Conservation (phyloP, 495 filamentous ascomycete genomes). For the Bacidia rubella region DNA sequence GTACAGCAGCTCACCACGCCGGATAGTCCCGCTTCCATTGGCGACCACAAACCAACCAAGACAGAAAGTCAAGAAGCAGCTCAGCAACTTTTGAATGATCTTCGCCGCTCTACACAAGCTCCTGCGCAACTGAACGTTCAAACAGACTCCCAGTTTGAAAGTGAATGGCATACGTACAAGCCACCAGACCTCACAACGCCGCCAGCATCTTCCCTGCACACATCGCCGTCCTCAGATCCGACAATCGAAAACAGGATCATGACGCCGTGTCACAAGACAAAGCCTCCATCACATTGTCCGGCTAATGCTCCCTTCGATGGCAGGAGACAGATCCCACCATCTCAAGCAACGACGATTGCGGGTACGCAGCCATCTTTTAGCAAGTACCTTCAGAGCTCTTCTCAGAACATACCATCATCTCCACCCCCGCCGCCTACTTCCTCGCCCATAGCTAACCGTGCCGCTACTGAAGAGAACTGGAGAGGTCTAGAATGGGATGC, state of each 20-base stretch:
- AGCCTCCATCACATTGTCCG: background rate
- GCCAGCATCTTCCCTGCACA: background rate
- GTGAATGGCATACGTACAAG: slow-evolving; percentile 13
- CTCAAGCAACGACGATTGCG: slow-evolving; percentile 22
- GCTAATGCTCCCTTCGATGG: background rate
- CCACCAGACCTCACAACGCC: background rate
- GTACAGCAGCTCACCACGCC: background rate
- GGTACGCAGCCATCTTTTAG: slow-evolving; percentile 12
- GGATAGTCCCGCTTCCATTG: background rate
- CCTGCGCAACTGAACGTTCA: slow-evolving; percentile 3
- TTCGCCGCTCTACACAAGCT: slow-evolving; percentile 3
- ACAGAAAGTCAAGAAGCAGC: slow-evolving; percentile 7
- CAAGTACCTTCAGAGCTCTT: background rate
- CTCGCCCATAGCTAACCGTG: slow-evolving; percentile 1
- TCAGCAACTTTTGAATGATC: slow-evolving; percentile 5
- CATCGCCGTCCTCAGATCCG: background rate
- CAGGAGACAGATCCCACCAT: slow-evolving; percentile 8
- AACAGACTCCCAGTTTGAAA: slow-evolving; percentile 19
- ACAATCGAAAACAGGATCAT: background rate
- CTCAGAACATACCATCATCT: slow-evolving; percentile 1
- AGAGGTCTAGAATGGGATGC: slow-evolving; percentile 13
- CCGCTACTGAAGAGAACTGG: slow-evolving; percentile 2
- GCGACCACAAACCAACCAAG: background rate
- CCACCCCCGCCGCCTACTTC: slow-evolving; percentile 9
- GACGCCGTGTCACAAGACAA: background rate